Evolutionary conservation across 2,329 filamentous ascomycete species (phyloP).

Genomic region (Tothia fuscella): DNA sequence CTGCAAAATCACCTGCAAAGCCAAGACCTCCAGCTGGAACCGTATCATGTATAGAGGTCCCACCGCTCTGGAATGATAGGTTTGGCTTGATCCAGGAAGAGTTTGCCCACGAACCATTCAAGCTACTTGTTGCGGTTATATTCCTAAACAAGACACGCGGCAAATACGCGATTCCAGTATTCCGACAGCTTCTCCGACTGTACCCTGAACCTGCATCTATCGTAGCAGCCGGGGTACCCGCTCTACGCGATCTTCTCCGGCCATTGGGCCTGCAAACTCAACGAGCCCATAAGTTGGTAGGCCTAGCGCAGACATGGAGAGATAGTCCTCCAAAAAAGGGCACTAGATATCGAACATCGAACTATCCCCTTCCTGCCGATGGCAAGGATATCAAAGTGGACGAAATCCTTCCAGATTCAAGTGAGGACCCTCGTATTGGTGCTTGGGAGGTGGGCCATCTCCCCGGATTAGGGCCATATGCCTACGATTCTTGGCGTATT

Average conservation of each 20-base stretch:
- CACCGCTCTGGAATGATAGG: neutral
- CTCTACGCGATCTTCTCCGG: conserved; percentile 51
- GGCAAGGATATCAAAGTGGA: conserved; percentile 31
- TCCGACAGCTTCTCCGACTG: conserved; percentile 52
- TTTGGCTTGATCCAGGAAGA: conserved; percentile 83
- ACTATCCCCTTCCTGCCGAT: conserved; percentile 42
- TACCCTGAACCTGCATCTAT: conserved; percentile 59
- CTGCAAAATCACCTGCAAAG: no score
- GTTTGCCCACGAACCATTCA: conserved; percentile 63
- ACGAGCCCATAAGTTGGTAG: conserved; percentile 56
- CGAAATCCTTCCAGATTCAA: conserved; percentile 33
- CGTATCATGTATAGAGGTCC: conserved; percentile 10
- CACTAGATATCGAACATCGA: conserved; percentile 43
- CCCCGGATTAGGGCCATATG: conserved; percentile 65
- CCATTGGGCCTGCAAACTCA: conserved; percentile 60
- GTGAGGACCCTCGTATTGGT: conserved; percentile 33
- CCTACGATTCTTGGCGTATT: conserved; percentile 83
- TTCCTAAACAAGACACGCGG: conserved; percentile 77
- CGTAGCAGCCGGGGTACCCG: conserved; percentile 41
- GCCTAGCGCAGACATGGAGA: conserved; percentile 59
- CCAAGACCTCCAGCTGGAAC: conserved; percentile 7
- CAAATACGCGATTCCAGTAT: conserved; percentile 60
- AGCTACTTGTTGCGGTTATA: conserved; percentile 67
- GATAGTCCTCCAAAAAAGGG: conserved; percentile 47
- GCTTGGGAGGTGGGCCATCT: conserved; percentile 80